Conservation (phyloP, 345 rosid genomes). For the Eutrema yunnanense region DNA sequence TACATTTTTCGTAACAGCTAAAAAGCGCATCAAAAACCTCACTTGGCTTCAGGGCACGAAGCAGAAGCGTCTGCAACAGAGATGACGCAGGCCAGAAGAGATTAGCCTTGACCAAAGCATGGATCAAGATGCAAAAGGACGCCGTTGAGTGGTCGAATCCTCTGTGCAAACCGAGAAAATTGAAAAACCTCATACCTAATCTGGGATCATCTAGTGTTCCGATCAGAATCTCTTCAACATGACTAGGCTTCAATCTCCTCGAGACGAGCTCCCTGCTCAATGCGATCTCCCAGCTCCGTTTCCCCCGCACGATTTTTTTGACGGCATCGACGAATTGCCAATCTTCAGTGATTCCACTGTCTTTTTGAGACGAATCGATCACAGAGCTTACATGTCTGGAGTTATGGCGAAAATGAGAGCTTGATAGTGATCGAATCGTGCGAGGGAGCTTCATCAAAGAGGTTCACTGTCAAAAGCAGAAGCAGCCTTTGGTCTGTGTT, state of each 20-base stretch:
- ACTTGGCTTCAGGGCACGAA: constrained; percentile 53
- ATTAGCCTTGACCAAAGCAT: constrained; percentile 46
- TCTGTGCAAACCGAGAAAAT: constrained; percentile 80
- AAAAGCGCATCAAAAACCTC: constrained; percentile 48
- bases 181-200: constrained; percentile 77
- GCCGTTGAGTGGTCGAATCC: constrained; percentile 58
- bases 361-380: constrained; percentile 13
- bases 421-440: constrained; percentile 16
- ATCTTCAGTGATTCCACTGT: constrained; percentile 34
- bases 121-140: constrained; percentile 78
- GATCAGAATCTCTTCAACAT: constrained; percentile 58
- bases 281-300: constrained; percentile 62
- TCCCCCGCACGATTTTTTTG: constrained; percentile 52
- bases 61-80: constrained; percentile 63
- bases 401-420: constrained; percentile 10
- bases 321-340: constrained; percentile 41
- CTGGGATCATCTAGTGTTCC: constrained; percentile 62
- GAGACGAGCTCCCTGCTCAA: constrained; percentile 39
- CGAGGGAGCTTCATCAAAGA: constrained; percentile 41
- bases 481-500: background rate
- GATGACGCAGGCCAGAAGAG: constrained; percentile 93
- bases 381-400: constrained; percentile 24
- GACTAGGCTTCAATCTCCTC: constrained; percentile 37
- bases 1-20: constrained; percentile 38
- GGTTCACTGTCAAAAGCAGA: background rate